phyloP scores from a whole-genome alignment of 1,284 basidiomycete genomes.

The Fistulina hepatica region DNA sequence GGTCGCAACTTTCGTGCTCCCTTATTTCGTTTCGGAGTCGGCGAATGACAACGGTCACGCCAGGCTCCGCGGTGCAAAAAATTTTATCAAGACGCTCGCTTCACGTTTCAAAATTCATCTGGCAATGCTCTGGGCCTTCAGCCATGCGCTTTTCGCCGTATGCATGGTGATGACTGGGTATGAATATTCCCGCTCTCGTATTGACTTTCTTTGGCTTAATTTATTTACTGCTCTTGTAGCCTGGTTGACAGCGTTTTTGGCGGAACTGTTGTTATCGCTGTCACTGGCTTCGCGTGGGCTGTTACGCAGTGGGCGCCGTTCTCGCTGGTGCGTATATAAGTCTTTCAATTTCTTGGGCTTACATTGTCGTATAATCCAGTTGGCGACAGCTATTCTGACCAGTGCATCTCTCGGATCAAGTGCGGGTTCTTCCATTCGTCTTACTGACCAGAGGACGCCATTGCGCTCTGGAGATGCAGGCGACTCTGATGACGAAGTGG shows the following conservation, averaged over 20 bases:
- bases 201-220: constrained; percentile 1
- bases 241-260: constrained; percentile 52
- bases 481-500: constrained; percentile 16
- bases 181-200: constrained; percentile 29
- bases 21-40: constrained; percentile 47
- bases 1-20: constrained; percentile 58
- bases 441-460: constrained; percentile 31
- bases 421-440: constrained; percentile 33
- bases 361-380: constrained; percentile 27
- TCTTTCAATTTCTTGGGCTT: background rate
- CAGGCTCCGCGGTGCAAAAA: constrained; percentile 4
- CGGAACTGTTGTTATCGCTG: constrained; percentile 53
- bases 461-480: constrained; percentile 20
- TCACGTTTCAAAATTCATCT: constrained; percentile 32
- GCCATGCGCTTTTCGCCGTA: constrained; percentile 54
- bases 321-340: constrained; percentile 44
- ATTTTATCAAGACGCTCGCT: background rate
- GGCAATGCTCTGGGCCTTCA: constrained; percentile 64
- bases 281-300: constrained; percentile 71
- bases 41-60: no score
- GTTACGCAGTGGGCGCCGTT: constrained; percentile 75
- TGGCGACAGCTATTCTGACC: constrained; percentile 62
- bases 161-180: constrained; percentile 73
- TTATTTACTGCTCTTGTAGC: constrained; percentile 25
- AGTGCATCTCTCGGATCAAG: constrained; percentile 33